These are phyloP conservation scores for Calendula officinalis DNA, from an alignment of 129 eudicot genomes.

Conservation along the genomic window DNA sequence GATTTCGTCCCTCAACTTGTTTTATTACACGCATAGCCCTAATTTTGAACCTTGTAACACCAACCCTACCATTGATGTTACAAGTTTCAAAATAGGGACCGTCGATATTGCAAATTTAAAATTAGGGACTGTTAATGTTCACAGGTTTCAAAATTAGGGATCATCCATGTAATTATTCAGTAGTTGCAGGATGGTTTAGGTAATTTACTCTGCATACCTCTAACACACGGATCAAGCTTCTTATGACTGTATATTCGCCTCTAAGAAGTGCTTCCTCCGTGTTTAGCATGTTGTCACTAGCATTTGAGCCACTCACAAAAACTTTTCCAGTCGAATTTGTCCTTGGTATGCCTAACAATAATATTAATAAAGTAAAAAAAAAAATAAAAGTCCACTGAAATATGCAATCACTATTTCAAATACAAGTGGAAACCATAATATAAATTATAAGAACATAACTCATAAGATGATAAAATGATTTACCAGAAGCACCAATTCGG, in stretches of 20 bases:
- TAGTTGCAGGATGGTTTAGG: too few species aligned
- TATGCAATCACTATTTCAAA: too few species aligned
- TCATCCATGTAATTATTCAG: too few species aligned
- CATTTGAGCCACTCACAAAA: slow-evolving; percentile 47
- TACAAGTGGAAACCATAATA: not conserved
- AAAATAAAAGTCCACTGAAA: not conserved
- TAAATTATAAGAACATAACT: not conserved
- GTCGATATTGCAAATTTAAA: too few species aligned
- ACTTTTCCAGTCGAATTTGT: slow-evolving; percentile 69
- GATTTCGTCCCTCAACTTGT: too few species aligned
- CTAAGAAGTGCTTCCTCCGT: slow-evolving; percentile 87
- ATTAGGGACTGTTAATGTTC: too few species aligned
- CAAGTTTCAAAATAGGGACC: too few species aligned
- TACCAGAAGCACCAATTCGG: slow-evolving; percentile 87
- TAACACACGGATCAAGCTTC: slow-evolving; percentile 92
- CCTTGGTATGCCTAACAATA: slow-evolving; percentile 70
- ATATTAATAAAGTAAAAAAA: not conserved
- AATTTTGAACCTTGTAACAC: too few species aligned
- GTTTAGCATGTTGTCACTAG: slow-evolving; percentile 55
- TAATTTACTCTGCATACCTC: slow-evolving; percentile 49
- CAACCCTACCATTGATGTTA: too few species aligned
- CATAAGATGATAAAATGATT: slow-evolving; percentile 11
- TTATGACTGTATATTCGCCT: slow-evolving; percentile 91
- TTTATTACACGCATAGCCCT: too few species aligned
- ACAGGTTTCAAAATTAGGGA: too few species aligned